These are phyloP conservation scores for Alternaria sp. DNA, from an alignment of 2,329 filamentous ascomycete genomes.

Conservation along the genomic window DNA sequence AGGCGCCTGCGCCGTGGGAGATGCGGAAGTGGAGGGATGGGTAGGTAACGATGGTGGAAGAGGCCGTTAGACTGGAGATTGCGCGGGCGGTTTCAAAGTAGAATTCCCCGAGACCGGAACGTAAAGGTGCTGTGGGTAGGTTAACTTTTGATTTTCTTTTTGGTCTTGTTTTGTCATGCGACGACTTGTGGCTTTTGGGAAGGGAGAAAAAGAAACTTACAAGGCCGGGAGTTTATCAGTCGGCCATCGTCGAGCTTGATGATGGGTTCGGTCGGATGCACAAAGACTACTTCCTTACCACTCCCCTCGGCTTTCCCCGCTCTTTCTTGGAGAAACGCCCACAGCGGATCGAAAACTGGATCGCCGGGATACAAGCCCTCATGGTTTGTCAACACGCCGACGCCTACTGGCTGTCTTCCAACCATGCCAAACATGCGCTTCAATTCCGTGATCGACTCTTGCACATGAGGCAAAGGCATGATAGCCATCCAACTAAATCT, in stretches of 20 bases:
- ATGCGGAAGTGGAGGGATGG: constrained; percentile 45
- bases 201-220: constrained; percentile 26
- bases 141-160: not conserved
- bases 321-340: constrained; percentile 37
- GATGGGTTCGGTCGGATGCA: constrained; percentile 49
- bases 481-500: constrained; percentile 42
- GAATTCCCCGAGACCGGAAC: constrained; percentile 48
- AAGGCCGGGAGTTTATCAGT: constrained; percentile 40
- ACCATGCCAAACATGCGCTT: constrained; percentile 35
- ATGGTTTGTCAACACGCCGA: constrained; percentile 47
- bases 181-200: not conserved
- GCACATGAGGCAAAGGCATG: constrained; percentile 41
- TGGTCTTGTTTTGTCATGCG: no score
- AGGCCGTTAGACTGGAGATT: constrained; percentile 45
- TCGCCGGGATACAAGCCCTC: constrained; percentile 47
- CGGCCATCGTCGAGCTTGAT: constrained; percentile 37
- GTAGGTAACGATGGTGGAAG: constrained; percentile 36
- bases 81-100: constrained; percentile 51
- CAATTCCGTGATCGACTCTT: constrained; percentile 40
- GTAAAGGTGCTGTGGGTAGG: constrained; percentile 37
- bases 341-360: constrained; percentile 34
- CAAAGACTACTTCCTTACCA: constrained; percentile 42
- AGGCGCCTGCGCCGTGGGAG: constrained; percentile 49
- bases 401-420: constrained; percentile 41
- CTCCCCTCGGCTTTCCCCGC: constrained; percentile 7